Base-by-base conservation (phyloP, 1,139 yeast genomes). In the Diutina catenulata region DNA sequence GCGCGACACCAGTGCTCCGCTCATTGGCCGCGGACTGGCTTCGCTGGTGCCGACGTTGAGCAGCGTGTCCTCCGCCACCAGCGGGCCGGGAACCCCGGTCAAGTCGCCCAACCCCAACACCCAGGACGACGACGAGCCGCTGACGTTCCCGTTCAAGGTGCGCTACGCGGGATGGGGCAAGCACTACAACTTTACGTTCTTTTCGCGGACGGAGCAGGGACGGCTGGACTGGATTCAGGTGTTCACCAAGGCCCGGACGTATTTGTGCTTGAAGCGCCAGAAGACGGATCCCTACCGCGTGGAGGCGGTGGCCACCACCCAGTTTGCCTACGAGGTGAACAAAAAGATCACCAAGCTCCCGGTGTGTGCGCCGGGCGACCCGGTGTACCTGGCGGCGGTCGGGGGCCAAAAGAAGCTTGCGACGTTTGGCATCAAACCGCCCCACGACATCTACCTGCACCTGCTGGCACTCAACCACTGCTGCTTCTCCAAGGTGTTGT, bases 291-390 rank as follows among this genome's bases (percentile, higher is more conserved):
- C 86, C 0, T 80, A 78, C 49, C 50, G 60, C 8, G 52, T 81
- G 19, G 57, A 61, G 25, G 63, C 74, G 10, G 52, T 84, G 9
- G 64, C 82, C 7, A 79, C 76, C 45, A 64, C 72, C 23, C 70
- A 70, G 40, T 83, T 83, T 57, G 80, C 77, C 1, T 82, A 80
- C 52, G 82, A 76, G 16, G 67, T 63, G 5, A 56, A 64, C 8
- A 70, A 65, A 38, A 63, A 68, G n/a, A 72, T 82, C 0, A 52
- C 55, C 3, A 76, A 74, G 45, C 53, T 81, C 33, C 87, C 82
- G 3, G 61, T 78, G 2, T 70, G 76, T 40, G 35, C 36, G 10
- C 23, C 21, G 4, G 28, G 28, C 11, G 37, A 33, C 24, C 36
- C 36, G 5, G 16, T 33, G 4, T n/a, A 16, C n/a, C 14, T 18